Evolutionary conservation across 2,329 filamentous ascomycete genomes (phyloP).

Genomic region (Aspergillus nomiae): DNA sequence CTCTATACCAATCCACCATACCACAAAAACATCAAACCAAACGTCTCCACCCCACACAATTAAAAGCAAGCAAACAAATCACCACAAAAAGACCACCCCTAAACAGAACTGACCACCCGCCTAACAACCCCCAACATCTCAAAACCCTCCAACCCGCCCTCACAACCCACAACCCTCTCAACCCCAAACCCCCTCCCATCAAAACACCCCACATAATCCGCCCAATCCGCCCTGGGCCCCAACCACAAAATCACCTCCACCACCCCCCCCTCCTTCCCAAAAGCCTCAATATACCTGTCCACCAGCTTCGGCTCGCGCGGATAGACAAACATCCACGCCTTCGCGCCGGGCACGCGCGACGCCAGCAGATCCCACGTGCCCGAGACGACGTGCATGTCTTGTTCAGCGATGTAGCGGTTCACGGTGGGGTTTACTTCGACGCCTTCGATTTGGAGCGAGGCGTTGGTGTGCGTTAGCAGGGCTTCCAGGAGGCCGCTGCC

Average conservation of each 20-base stretch:
- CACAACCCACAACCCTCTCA: background rate
- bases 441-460: slow-evolving; percentile 41
- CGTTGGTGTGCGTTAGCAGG: slow-evolving; percentile 34
- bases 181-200: background rate
- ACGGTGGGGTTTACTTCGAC: slow-evolving; percentile 51
- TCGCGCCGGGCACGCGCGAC: slow-evolving; percentile 43
- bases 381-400: slow-evolving; percentile 45
- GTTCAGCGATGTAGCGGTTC: slow-evolving; percentile 48
- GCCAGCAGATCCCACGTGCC: slow-evolving; percentile 48
- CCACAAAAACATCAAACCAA: background rate
- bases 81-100: background rate
- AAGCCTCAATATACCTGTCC: slow-evolving; percentile 43
- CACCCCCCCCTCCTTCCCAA: slow-evolving; percentile 14
- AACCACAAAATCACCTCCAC: slow-evolving; percentile 33
- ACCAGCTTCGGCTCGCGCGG: slow-evolving; percentile 52
- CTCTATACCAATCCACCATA: background rate
- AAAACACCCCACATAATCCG: slow-evolving; percentile 33
- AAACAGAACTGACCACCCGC: background rate
- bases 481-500: slow-evolving; percentile 56
- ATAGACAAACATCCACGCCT: slow-evolving; percentile 57
- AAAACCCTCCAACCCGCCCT: background rate
- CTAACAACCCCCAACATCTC: background rate
- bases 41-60: background rate
- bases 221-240: slow-evolving; percentile 33
- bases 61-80: no score